phyloP scores from a whole-genome alignment of 2,329 filamentous ascomycete genomes.

The Penicillium sp. region DNA sequence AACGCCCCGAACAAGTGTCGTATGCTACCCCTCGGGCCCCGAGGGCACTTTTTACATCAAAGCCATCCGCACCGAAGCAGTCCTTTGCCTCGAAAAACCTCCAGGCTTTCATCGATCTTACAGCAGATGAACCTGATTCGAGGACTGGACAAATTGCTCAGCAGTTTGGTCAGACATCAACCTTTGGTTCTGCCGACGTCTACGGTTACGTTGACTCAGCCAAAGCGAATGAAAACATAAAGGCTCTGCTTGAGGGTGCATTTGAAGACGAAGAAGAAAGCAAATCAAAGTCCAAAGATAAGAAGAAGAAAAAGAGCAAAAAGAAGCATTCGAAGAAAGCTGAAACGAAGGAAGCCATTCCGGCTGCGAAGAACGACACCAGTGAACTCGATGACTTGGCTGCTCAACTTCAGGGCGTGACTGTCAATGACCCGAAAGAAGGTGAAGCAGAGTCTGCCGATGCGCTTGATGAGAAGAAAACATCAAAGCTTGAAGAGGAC shows the following conservation, averaged over 20 bases:
- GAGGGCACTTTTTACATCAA: constrained; percentile 56
- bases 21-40: constrained; percentile 53
- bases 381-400: constrained; percentile 44
- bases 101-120: constrained; percentile 53
- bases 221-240: constrained; percentile 55
- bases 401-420: constrained; percentile 44
- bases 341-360: not conserved
- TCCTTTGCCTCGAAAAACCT: constrained; percentile 46
- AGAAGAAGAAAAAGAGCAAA: constrained; percentile 29
- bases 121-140: constrained; percentile 41
- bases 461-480: constrained; percentile 35
- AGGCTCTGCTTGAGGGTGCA: constrained; percentile 52
- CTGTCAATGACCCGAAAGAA: constrained; percentile 35
- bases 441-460: constrained; percentile 31
- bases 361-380: constrained; percentile 18
- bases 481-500: constrained; percentile 51
- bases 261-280: constrained; percentile 53
- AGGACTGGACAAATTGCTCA: not conserved
- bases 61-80: constrained; percentile 39
- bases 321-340: constrained; percentile 21
- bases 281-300: constrained; percentile 27
- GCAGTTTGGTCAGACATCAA: constrained; percentile 38
- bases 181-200: constrained; percentile 57
- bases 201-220: constrained; percentile 51
- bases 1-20: constrained; percentile 50